These are phyloP conservation scores for Trifolium pratense DNA, from an alignment of 306 rosid species.

Conservation along the genomic window DNA sequence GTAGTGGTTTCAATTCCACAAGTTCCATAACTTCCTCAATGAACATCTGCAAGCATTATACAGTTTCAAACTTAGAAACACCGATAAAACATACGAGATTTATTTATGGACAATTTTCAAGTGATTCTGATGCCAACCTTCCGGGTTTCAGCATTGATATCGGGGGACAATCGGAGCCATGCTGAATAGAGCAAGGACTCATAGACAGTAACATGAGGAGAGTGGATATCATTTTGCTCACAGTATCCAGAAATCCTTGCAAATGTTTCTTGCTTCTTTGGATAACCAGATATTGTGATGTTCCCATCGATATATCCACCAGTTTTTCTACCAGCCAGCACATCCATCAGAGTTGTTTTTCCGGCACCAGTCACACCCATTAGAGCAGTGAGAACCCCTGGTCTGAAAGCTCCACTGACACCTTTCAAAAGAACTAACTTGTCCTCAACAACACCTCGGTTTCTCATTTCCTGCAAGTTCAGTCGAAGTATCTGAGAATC, in stretches of 20 bases:
- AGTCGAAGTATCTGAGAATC: not conserved
- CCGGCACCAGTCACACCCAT: constrained; percentile 98
- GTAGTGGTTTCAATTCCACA: constrained; percentile 59
- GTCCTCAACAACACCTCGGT: constrained; percentile 64
- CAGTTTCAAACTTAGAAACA: not conserved
- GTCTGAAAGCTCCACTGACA: constrained; percentile 85
- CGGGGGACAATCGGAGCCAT: constrained; percentile 64
- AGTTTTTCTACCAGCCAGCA: constrained; percentile 87
- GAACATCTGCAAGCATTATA: constrained; percentile 57
- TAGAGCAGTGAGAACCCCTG: constrained; percentile 90
- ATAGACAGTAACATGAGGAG: constrained; percentile 67
- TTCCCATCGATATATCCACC: constrained; percentile 80
- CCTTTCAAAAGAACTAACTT: constrained; percentile 73
- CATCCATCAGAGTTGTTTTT: constrained; percentile 95
- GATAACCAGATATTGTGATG: constrained; percentile 76
- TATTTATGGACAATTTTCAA: not conserved
- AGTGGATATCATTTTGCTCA: constrained; percentile 86
- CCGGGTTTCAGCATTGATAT: constrained; percentile 50
- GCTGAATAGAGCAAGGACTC: constrained; percentile 71
- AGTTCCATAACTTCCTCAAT: constrained; percentile 73
- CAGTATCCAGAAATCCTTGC: constrained; percentile 91
- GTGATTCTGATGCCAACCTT: constrained; percentile 48
- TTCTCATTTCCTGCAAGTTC: constrained; percentile 69
- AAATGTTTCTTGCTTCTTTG: constrained; percentile 87
- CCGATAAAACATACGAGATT: not conserved